phyloP scores from a whole-genome alignment of 805 yeast species.

The Jamesozyma piceae region DNA sequence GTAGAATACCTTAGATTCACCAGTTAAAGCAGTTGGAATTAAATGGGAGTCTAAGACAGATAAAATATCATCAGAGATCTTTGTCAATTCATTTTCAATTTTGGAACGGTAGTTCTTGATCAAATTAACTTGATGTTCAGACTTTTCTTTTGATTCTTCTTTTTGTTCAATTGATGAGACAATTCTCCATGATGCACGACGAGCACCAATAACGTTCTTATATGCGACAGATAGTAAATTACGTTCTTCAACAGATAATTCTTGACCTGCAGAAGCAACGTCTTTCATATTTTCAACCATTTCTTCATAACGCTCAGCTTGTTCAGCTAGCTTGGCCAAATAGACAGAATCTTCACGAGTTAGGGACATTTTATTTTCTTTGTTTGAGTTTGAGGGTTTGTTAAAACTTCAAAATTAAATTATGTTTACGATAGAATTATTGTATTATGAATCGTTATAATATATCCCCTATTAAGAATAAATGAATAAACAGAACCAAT shows the following conservation, averaged over 20 bases:
- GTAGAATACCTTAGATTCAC: conserved; percentile 96
- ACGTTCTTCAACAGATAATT: conserved; percentile 94
- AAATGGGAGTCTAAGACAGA: conserved; percentile 80
- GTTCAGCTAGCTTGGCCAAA: conserved; percentile 96
- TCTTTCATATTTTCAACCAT: conserved; percentile 98
- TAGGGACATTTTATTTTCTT: conserved; percentile 43
- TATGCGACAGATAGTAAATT: conserved; percentile 94
- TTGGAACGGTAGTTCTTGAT: conserved; percentile 91
- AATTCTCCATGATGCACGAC: conserved; percentile 99
- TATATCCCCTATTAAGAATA: no score
- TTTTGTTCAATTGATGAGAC: conserved; percentile 96
- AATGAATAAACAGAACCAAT: no score
- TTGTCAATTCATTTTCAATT: conserved; percentile 85
- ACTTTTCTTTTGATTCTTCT: conserved; percentile 90
- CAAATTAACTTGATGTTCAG: conserved; percentile 73
- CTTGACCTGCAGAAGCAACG: conserved; percentile 93
- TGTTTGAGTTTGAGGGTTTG: no score
- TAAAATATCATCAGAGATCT: conserved; percentile 89
- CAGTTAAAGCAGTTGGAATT: conserved; percentile 89
- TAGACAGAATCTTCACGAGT: conserved; percentile 97
- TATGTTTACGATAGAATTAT: no score
- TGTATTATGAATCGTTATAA: no score
- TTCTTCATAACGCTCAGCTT: conserved; percentile 99
- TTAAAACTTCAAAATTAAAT: no score
- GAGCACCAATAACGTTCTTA: conserved; percentile 97